Evolutionary conservation across 2,329 filamentous ascomycete genomes (phyloP).

Genomic region (Colletotrichum salicis): DNA sequence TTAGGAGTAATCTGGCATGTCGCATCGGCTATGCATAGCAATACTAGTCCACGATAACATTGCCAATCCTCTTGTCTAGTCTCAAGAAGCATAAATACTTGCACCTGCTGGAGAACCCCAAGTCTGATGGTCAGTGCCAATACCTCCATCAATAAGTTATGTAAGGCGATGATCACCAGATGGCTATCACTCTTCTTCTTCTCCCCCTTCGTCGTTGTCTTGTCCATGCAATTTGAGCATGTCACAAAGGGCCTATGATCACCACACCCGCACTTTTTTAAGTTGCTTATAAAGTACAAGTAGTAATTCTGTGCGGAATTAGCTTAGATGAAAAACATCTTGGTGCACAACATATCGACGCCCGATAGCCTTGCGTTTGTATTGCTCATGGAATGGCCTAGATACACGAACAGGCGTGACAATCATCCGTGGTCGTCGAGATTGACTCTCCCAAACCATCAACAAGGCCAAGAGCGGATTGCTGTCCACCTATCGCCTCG

Average conservation of each 20-base stretch:
- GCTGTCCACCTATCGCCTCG: conserved; percentile 38
- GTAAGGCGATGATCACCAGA: neutral
- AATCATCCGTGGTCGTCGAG: neutral
- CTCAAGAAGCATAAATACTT: no score
- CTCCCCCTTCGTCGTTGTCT: neutral
- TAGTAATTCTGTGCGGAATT: neutral
- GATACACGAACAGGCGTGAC: neutral
- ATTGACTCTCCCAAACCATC: neutral
- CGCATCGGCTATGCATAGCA: no score
- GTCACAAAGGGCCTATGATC: neutral
- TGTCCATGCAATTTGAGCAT: neutral
- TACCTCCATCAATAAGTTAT: neutral
- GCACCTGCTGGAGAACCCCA: neutral
- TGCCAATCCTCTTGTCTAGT: no score
- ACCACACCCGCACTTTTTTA: neutral
- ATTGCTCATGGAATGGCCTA: neutral
- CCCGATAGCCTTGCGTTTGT: neutral
- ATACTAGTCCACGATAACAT: no score
- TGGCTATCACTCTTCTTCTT: no score
- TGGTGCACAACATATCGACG: neutral
- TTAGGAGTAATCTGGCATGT: no score
- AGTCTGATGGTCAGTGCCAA: neutral
- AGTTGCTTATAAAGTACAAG: neutral
- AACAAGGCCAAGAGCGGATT: neutral
- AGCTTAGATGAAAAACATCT: neutral